Percentiles rank a stretch among this genome's conserved stretches.
Evolutionary conservation across 495 filamentous ascomycete species (phyloP).

Genomic region (Stereocaulon alpinum): DNA sequence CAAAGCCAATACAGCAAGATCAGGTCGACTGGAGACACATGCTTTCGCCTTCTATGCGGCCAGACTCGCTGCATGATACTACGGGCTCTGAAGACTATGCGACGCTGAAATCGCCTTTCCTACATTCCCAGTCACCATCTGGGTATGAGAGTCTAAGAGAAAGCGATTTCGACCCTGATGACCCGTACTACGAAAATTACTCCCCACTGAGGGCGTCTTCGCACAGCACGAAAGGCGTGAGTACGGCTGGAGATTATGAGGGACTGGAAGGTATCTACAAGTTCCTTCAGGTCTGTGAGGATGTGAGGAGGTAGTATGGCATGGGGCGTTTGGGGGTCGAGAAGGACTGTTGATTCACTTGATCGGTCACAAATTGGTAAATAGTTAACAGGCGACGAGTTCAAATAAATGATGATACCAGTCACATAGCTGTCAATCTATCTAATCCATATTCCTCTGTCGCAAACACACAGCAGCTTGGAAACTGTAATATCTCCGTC

Average conservation of each 20-base stretch:
- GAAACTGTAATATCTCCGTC: no score
- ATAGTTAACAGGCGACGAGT: background rate
- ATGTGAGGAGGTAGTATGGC: constrained; percentile 32
- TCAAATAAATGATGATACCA: background rate
- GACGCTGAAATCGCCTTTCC: constrained; percentile 11
- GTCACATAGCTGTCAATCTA: background rate
- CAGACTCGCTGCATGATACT: constrained; percentile 22
- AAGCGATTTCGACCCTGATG: constrained; percentile 30
- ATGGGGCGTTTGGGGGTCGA: background rate
- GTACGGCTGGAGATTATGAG: constrained; percentile 46
- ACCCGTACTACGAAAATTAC: constrained; percentile 25
- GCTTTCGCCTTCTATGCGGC: constrained; percentile 34
- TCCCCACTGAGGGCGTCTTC: constrained; percentile 1
- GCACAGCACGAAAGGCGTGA: constrained; percentile 35
- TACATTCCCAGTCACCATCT: constrained; percentile 14
- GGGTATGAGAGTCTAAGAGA: constrained; percentile 28
- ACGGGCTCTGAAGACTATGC: constrained; percentile 13
- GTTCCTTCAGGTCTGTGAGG: constrained; percentile 81
- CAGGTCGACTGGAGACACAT: constrained; percentile 48
- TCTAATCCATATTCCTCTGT: background rate
- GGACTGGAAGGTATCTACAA: constrained; percentile 77
- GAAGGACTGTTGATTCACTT: background rate
- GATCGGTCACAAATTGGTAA: background rate
- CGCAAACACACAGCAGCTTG: background rate
- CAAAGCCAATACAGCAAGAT: constrained; percentile 24